Conservation (phyloP, 2,329 filamentous ascomycete species). For the Neobulgaria alba region DNA sequence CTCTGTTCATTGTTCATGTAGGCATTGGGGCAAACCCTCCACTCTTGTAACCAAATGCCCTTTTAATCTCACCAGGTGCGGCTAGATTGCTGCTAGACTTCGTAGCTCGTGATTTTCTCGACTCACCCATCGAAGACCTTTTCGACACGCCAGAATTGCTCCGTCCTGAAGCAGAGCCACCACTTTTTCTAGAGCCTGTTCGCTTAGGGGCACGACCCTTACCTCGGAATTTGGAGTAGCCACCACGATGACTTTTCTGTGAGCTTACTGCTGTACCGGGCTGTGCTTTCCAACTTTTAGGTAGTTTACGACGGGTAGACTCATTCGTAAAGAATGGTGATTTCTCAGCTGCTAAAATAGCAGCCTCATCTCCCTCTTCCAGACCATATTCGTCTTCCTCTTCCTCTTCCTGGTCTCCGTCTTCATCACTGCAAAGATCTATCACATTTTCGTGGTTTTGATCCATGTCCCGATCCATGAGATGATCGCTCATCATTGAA, state of each 20-base stretch:
- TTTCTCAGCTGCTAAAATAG: constrained; percentile 7
- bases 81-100: constrained; percentile 2
- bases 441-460: constrained; percentile 38
- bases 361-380: constrained; percentile 4
- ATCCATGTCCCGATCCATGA: constrained; percentile 23
- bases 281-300: not conserved
- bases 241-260: constrained; percentile 1
- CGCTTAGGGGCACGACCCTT: constrained; percentile 5
- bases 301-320: not conserved
- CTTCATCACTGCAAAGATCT: constrained; percentile 39
- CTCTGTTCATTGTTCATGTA: not conserved
- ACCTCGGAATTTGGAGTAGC: constrained; percentile 1
- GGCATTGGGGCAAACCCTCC: not conserved
- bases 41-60: constrained; percentile 1
- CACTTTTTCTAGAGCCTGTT: constrained; percentile 7
- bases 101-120: constrained; percentile 9
- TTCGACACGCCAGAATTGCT: constrained; percentile 16
- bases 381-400: constrained; percentile 12
- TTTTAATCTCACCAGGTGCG: not conserved
- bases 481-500: constrained; percentile 36
- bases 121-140: constrained; percentile 10
- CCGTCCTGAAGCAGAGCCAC: constrained; percentile 10
- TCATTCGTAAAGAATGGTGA: constrained; percentile 7
- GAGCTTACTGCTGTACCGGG: not conserved
- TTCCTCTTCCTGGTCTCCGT: constrained; percentile 16